Base-by-base conservation (phyloP, 1,284 basidiomycete genomes). In the Leccinum fallax region DNA sequence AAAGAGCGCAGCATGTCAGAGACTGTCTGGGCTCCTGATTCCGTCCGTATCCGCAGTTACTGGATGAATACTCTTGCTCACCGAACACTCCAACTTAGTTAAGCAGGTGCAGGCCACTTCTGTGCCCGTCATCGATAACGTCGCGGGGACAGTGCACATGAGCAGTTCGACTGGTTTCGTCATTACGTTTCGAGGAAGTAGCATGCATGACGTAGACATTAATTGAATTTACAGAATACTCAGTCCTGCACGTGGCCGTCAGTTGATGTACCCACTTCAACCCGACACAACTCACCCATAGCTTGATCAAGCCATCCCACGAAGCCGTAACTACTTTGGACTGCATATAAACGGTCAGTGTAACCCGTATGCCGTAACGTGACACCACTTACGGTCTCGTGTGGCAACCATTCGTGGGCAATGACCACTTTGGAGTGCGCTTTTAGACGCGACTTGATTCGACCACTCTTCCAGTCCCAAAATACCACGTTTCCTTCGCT, bases 381-480 rank as follows among this genome's bases (percentile, higher is more conserved):
- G 46, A 53, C 49, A 19, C 53, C 61, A 86, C 94, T 79, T 74
- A 96, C 95, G 61, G 93, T 90, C 77, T 99, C 97, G 75, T 99
- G 96, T 58, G 97, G 97, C 67, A 99, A 79, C 97, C 97, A 99
- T 70, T 93, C 94, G 73, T 99, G 97, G 51, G 94, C 87, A 69
- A 99, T 97, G 55, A 99, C 93, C 9, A 98, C 97, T 79, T 98
- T 94, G 48, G 86, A 88, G 76, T 99, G 97, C 6, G 93, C 93
- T 62, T 88, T 86, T 61, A 99, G 78, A 53, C 95, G 81, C 65
- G 94, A 96, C 77, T 95, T 92, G 74, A 99, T 93, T 66, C 92
- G 87, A 4, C 94, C 92, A n/a, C 89, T 95, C 80, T 98, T 99
- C 94, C 95, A 99, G 78, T 99, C 97, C 97, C 97, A 99, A 77